Evolutionary conservation across 202 grass and related monocot genomes (phyloP), one percentile per base, ranked within the genome.

Genomic region (Digitaria exilis): DNA sequence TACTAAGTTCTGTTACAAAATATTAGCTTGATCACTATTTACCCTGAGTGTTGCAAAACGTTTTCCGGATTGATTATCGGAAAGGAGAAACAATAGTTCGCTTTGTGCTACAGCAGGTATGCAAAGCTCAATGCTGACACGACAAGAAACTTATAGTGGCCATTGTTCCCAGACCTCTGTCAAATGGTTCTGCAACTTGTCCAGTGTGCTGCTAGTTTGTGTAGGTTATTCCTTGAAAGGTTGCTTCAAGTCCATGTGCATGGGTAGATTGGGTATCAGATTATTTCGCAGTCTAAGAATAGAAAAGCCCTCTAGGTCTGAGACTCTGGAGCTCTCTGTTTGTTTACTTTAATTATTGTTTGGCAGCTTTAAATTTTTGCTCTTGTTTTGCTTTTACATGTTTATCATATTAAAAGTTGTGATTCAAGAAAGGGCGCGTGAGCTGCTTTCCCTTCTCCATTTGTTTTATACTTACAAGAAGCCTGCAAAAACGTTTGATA

Each of bases 391-490:
- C 71, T 85, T 90, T 94, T 82, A 59, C 69, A 19, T 60, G 79
- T 85, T 62, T 86, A 65, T 39, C 64, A 79, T 81, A 78, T 85
- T 83, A 67, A 87, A 84, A 85, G 48, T 19, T 75, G 80, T 57
- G 76, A 81, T 51, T 80, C 48, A 86, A 34, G 19, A 82, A 55
- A 71, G 50, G 29, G 76, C 32, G 69, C 71, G 39, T 45, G 73
- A 79, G 75, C 58, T 82, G 22, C 77, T 80, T 81, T 73, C 21
- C 52, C 15, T 24, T 56, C 0, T 54, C 37, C 62, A 76, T 71
- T 87, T 80, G 65, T 94, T 91, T 91, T 83, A 73, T 87, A 79
- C 77, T 73, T 69, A 75, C 86, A 89, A 76, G 71, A 82, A 76
- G 73, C 73, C 57, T 73, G 81, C 73, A 68, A 61, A 75, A 85